Evolutionary conservation across 306 rosid genomes (phyloP).

Genomic region (Cucumis hystrix): DNA sequence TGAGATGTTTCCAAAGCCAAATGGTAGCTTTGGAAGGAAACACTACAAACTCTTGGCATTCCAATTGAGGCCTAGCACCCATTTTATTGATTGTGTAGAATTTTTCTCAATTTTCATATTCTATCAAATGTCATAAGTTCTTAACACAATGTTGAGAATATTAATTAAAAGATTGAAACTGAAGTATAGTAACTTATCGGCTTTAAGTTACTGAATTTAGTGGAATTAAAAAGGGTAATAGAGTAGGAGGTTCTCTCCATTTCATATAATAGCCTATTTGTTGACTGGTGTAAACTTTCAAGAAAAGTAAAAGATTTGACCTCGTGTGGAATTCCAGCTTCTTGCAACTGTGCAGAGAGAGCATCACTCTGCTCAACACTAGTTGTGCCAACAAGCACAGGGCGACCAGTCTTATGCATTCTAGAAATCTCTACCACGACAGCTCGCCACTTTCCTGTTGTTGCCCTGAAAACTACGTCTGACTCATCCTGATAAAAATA

Average conservation of each 20-base stretch:
- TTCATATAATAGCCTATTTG: neutral
- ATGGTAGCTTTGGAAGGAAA: neutral
- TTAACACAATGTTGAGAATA: neutral
- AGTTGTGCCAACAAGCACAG: slow-evolving; percentile 98
- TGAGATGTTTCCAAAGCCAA: neutral
- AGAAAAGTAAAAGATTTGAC: slow-evolving; percentile 20
- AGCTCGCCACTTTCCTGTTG: slow-evolving; percentile 89
- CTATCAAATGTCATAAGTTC: neutral
- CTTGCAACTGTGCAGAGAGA: slow-evolving; percentile 68
- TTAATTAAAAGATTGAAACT: neutral
- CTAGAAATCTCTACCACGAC: slow-evolving; percentile 96
- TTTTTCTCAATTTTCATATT: neutral
- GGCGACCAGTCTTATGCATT: slow-evolving; percentile 87
- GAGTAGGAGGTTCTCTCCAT: neutral
- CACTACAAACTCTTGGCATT: neutral
- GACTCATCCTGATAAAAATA: slow-evolving; percentile 65
- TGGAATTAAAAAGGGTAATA: neutral
- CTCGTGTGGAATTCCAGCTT: slow-evolving; percentile 83
- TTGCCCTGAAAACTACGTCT: slow-evolving; percentile 89
- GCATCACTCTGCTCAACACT: slow-evolving; percentile 98
- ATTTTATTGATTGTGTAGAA: neutral
- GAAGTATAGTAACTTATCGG: neutral
- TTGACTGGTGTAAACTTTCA: neutral
- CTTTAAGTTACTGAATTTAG: neutral
- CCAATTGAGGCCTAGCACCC: neutral